Evolutionary conservation across 2,329 filamentous ascomycete genomes (phyloP).

Genomic region (Trichocomaceae sp.): DNA sequence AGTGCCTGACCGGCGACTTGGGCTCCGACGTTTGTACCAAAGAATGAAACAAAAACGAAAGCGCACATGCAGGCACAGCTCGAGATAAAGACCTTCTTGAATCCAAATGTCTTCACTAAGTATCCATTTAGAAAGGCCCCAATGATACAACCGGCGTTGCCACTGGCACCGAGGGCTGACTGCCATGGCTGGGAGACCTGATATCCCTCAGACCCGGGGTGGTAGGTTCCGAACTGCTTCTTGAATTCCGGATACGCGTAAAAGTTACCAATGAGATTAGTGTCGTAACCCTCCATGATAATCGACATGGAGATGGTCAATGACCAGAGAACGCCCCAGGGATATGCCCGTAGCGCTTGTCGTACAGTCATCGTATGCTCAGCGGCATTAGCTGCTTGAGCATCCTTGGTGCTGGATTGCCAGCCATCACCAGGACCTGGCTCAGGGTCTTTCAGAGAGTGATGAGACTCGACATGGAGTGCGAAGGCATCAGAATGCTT

Average conservation of each 20-base stretch:
- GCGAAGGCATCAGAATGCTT: too few relatives aligned
- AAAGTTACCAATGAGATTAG: constrained; percentile 75
- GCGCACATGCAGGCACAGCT: too few relatives aligned
- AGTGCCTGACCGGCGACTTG: too few relatives aligned
- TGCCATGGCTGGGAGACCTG: constrained; percentile 22
- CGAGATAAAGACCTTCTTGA: too few relatives aligned
- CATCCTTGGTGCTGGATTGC: constrained; percentile 37
- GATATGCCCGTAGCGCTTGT: constrained; percentile 75
- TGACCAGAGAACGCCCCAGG: constrained; percentile 78
- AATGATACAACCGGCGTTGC: constrained; percentile 12
- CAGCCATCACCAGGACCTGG: too few relatives aligned
- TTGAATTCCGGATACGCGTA: constrained; percentile 46
- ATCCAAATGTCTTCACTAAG: too few relatives aligned
- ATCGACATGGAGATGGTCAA: constrained; percentile 84
- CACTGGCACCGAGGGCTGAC: constrained; percentile 7
- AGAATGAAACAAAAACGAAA: too few relatives aligned
- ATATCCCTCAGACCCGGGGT: constrained; percentile 26
- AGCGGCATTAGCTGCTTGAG: constrained; percentile 39
- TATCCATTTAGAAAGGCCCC: constrained; percentile 1
- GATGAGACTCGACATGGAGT: too few relatives aligned
- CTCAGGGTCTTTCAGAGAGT: too few relatives aligned
- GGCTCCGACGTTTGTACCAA: too few relatives aligned
- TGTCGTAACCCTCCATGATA: constrained; percentile 84
- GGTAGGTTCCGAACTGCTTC: constrained; percentile 32
- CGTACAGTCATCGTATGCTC: constrained; percentile 61